phyloP scores from a whole-genome alignment of 1,284 basidiomycete genomes.

The Cutaneotrichosporon dermatis region DNA sequence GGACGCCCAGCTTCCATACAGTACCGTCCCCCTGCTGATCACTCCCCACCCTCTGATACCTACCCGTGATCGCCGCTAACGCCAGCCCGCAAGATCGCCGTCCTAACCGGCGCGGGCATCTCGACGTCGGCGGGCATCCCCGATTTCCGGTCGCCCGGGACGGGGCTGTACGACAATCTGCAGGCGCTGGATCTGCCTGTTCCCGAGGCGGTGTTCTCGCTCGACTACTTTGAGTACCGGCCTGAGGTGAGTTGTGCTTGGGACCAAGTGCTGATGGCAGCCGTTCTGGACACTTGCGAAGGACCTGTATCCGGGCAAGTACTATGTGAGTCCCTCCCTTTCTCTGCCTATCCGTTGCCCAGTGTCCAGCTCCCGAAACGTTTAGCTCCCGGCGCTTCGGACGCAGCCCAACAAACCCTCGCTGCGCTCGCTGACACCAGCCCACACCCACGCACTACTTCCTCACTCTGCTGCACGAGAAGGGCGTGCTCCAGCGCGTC shows the following conservation, averaged over 20 bases:
- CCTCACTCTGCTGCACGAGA: constrained; percentile 52
- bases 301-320: constrained; percentile 68
- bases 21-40: no score
- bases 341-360: no score
- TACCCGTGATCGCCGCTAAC: background rate
- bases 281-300: constrained; percentile 79
- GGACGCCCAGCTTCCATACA: no score
- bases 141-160: constrained; percentile 51
- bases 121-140: constrained; percentile 54
- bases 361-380: no score
- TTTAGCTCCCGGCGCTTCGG: no score
- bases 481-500: constrained; percentile 37
- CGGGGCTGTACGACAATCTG: constrained; percentile 56
- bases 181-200: constrained; percentile 54
- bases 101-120: constrained; percentile 54
- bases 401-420: no score
- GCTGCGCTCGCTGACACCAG: constrained; percentile 55
- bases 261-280: constrained; percentile 11
- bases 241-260: constrained; percentile 27
- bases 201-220: constrained; percentile 57
- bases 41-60: no score
- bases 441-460: constrained; percentile 91
- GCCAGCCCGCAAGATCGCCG: constrained; percentile 50
- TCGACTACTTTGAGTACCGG: constrained; percentile 47
- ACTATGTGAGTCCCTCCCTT: constrained; percentile 27